Conservation (phyloP, 139 green algal species). For the Zygnema cylindricum region DNA sequence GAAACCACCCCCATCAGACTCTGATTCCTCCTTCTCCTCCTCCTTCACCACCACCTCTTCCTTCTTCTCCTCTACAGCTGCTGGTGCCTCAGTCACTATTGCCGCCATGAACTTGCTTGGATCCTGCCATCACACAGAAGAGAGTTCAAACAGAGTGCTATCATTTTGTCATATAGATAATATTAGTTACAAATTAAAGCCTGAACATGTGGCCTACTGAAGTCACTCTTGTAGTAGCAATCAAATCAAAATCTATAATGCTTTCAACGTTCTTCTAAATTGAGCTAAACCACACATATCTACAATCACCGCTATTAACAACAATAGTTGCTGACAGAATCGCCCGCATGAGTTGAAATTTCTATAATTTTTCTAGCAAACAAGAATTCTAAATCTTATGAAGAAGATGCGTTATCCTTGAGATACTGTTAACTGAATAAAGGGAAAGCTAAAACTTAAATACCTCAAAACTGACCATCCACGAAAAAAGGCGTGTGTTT, state of each 20-base stretch:
- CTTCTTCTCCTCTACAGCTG: background rate
- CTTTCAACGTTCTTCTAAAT: background rate
- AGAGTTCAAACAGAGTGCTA: background rate
- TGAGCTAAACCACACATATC: background rate
- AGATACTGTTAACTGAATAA: too few species aligned
- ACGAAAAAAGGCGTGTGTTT: too few species aligned
- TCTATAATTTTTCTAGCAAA: too few species aligned
- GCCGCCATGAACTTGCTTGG: constrained; percentile 29
- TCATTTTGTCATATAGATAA: background rate
- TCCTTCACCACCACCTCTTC: background rate
- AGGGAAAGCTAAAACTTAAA: too few species aligned
- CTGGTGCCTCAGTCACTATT: background rate
- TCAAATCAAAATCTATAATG: background rate
- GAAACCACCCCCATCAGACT: background rate
- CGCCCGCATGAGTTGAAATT: too few species aligned
- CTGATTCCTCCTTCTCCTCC: constrained; percentile 35
- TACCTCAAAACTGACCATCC: too few species aligned
- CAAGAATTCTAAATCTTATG: too few species aligned
- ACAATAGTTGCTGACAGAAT: too few species aligned
- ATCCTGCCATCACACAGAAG: background rate
- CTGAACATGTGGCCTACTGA: background rate
- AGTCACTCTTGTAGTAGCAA: background rate
- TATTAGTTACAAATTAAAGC: background rate
- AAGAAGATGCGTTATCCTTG: too few species aligned
- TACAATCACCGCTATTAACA: too few species aligned